Percentiles rank a stretch among this genome's conserved stretches.
Evolutionary conservation across 1,284 basidiomycete species (phyloP).

Genomic region (Puccinia hordei): DNA sequence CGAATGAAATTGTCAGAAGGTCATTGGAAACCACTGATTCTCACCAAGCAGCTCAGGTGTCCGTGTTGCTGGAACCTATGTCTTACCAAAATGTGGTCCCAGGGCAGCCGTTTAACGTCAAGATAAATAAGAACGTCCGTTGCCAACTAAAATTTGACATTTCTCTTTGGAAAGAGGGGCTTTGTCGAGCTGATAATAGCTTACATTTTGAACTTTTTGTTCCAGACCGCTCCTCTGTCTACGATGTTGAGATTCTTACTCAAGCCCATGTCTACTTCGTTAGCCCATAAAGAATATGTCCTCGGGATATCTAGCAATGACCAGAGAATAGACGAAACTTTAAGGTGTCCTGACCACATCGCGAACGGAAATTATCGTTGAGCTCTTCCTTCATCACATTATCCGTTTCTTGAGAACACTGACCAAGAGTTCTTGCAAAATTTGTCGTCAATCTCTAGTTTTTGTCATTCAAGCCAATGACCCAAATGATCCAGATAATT

Average conservation of each 20-base stretch:
- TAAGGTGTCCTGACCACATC: constrained; percentile 22
- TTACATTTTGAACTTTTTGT: neutral
- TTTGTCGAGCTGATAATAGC: neutral
- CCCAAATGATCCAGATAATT: neutral
- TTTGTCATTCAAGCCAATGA: constrained; percentile 34
- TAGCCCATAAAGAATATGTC: neutral
- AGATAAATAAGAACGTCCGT: constrained; percentile 13
- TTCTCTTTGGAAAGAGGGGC: neutral
- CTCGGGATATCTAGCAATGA: constrained; percentile 11
- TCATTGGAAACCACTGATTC: neutral
- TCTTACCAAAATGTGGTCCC: neutral
- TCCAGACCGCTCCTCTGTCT: constrained; percentile 6
- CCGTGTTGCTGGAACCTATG: constrained; percentile 16
- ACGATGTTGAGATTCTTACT: constrained; percentile 20
- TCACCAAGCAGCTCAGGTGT: neutral
- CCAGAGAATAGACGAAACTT: neutral
- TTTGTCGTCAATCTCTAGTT: neutral
- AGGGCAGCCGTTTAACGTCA: constrained; percentile 3
- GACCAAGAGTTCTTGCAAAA: neutral
- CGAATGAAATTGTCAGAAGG: neutral
- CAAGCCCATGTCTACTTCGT: neutral
- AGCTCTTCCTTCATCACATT: neutral
- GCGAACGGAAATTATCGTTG: constrained; percentile 14
- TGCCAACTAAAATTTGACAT: neutral
- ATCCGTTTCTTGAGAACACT: neutral